Evolutionary conservation across 495 filamentous ascomycete species (phyloP).

Genomic region (Xylaria longipes): DNA sequence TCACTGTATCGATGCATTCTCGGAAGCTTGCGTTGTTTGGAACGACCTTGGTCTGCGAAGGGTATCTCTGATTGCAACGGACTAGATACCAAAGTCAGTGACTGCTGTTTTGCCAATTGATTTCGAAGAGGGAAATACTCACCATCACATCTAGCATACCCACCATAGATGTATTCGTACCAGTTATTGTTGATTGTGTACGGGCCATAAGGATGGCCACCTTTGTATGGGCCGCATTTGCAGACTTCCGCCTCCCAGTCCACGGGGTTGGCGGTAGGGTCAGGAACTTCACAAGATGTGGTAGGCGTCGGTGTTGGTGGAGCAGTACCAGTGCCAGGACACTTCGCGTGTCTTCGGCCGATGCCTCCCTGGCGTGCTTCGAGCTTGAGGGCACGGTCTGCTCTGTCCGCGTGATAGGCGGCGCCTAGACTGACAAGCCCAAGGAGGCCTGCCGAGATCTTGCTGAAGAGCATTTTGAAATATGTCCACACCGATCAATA

Average conservation of each 20-base stretch:
- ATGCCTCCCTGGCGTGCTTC: not conserved
- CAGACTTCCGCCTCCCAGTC: conserved; percentile 4
- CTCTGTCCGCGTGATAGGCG: not conserved
- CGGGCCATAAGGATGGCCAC: not conserved
- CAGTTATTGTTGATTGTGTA: conserved; percentile 6
- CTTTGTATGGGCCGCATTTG: conserved; percentile 6
- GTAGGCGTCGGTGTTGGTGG: not conserved
- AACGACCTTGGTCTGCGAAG: not conserved
- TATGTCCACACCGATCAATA: not conserved
- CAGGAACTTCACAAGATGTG: not conserved
- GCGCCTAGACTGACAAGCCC: not conserved
- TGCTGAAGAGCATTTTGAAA: conserved; percentile 2
- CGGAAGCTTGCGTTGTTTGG: conserved; percentile 3
- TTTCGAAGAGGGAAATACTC: not conserved
- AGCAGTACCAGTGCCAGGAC: not conserved
- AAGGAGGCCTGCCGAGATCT: not conserved
- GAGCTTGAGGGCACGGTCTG: not conserved
- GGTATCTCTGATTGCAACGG: not conserved
- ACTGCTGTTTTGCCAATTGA: not conserved
- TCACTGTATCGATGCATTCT: not conserved
- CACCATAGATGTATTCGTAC: not conserved
- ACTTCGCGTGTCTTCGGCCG: not conserved
- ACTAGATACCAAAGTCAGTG: not conserved
- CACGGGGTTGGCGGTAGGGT: not conserved
- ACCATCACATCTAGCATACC: not conserved